Evolutionary conservation across 805 yeast species (phyloP), one percentile per base, ranked within the genome.

Genomic region (Wickerhamiella dianesei): DNA sequence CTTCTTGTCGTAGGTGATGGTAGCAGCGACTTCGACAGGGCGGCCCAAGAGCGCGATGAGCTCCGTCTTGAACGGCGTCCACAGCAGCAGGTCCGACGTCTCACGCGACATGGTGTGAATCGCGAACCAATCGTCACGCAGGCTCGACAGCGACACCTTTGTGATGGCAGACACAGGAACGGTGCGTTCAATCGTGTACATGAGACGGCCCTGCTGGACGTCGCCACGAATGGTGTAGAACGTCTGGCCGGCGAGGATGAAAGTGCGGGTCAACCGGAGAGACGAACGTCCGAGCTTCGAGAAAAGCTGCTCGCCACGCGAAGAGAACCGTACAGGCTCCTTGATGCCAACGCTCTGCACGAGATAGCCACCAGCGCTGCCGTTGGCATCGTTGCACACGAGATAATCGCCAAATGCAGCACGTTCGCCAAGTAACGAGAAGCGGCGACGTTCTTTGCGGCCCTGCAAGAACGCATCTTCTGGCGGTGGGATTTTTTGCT

Each of bases 281-380:
- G 96, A 81, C 0, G 97, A 87, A 54, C 97, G 73, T 50, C 98
- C 98, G 63, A 92, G 86, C 58, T 92, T 89, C 12, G 95, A 72
- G 54, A 76, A 76, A 48, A 92, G 68, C 32, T 79, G 74, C 60
- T 92, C 95, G 40, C 95, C 95, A 43, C 80, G 76, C 41, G 76
- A 66, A 2, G 96, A 86, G 59, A 89, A 92, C 2, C 78, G 59
- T n/a, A 86, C 79, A 21, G 61, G 68, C 14, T 82, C 95, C 16
- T 66, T 67, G 39, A 92, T 75, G 3, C 88, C 86, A 9, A 76
- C 74, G 47, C 81, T 79, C 44, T 73, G 75, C 51, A 77, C 72
- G 44, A 92, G 67, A 58, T 80, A 86, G 25, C 79, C 76, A 46
- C 98, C 98, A 60, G 63, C 75, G 3, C 84, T 77, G 40, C 83